Base-by-base conservation (phyloP, 2,329 filamentous ascomycete genomes). In the Metarhizium humberi region DNA sequence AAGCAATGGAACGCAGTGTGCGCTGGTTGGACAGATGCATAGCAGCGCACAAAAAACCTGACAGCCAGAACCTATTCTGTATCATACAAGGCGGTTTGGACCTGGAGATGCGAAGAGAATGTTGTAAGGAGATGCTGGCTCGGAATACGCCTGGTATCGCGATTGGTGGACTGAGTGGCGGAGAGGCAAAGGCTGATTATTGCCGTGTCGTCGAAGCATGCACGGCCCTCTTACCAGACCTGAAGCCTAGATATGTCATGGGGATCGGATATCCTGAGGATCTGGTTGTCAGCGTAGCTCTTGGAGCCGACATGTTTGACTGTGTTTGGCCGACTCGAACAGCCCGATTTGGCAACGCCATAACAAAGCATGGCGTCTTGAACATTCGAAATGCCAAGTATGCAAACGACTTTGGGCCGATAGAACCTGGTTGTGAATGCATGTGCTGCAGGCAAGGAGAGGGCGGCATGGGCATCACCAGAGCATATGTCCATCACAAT, bases 171-270 rank as follows among this genome's bases (percentile, higher is more conserved):
- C 76, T 99, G 20, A 95, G 90, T 60, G 95, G 94, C 55, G 94
- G 95, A 53, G 95, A 99, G 73, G 94, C 90, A 16, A 99, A 99
- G 71, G 80, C 82, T 30, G 88, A 94, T 64, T 99, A 92, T 67
- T 99, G 94, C 73, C 84, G 84, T 65, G 94, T 96, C 25, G 92
- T 97, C 30, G 80, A 85, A 57, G 85, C 90, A 2, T 97, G 94
- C 69, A 97, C 94, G 1, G 81, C 78, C 36, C 71, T 96, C 56
- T 78, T 99, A 18, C 95, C 95, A 0, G 87, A 92, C 56, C 77
- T 88, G 58, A 99, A 99, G 72, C 94, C 94, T n/a, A 82, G 94
- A 68, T 99, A 99, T 73, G 92, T 99, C 56, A 99, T 99, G 95
- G 94, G 94, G 18, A 94, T 99, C 62, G 91, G 94, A 13, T 99